phyloP scores from a whole-genome alignment of 164 flowering plant species.

The Houttuynia cordata region DNA sequence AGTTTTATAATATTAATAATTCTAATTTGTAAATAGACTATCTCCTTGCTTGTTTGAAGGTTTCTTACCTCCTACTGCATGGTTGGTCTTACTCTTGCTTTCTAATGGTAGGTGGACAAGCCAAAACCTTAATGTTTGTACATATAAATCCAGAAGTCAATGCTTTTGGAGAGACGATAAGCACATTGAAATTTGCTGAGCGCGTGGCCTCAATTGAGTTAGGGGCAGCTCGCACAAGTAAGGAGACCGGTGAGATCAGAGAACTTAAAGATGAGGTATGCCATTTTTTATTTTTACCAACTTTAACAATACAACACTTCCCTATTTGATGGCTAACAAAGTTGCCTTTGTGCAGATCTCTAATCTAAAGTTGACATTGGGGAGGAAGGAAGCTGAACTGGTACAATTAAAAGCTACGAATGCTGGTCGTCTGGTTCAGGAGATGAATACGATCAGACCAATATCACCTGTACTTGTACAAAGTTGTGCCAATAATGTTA shows the following conservation, averaged over 20 bases:
- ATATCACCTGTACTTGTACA: conserved; percentile 51
- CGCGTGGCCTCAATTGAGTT: conserved; percentile 78
- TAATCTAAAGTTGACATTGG: conserved; percentile 43
- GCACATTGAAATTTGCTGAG: conserved; percentile 92
- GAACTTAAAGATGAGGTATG: conserved; percentile 80
- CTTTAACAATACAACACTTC: background rate
- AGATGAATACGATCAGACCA: conserved; percentile 30
- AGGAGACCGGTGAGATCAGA: conserved; percentile 65
- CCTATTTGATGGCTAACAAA: background rate
- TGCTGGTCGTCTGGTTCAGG: conserved; percentile 15
- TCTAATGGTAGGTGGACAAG: conserved; percentile 65
- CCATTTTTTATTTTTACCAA: background rate
- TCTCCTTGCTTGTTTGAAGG: no score
- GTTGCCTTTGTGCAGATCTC: conserved; percentile 34
- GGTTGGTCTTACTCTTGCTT: conserved; percentile 1
- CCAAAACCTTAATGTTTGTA: conserved; percentile 92
- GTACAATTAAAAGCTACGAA: conserved; percentile 37
- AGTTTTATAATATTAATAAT: no score
- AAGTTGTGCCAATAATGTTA: conserved; percentile 22
- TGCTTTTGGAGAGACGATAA: conserved; percentile 78
- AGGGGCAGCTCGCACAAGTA: conserved; percentile 80
- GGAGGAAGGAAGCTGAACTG: conserved; percentile 63
- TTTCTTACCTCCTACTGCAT: no score
- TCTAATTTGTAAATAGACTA: no score
- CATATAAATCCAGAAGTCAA: conserved; percentile 75